A percentile compares a stretch with the other conserved stretches of the same genome.
Evolutionary conservation across 2,329 filamentous ascomycete genomes (phyloP).

Genomic region (Fusarium sororula): DNA sequence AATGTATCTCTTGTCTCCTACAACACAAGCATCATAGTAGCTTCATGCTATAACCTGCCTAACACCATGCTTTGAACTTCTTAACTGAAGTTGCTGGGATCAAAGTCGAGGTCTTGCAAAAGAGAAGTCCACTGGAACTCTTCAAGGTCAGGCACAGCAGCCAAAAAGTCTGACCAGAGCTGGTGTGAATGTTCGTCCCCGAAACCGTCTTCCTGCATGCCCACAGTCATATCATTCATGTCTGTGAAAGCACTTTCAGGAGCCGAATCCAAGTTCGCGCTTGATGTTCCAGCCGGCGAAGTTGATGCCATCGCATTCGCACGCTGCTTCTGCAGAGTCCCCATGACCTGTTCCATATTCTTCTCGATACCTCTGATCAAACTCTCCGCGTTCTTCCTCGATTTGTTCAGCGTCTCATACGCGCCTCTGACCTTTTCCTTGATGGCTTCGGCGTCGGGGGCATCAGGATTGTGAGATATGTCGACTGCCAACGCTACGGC

Average conservation of each 20-base stretch:
- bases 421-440: background rate
- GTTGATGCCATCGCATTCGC: too few relatives aligned
- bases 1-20: background rate
- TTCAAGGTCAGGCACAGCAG: background rate
- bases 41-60: too few relatives aligned
- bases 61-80: background rate
- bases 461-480: background rate
- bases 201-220: background rate
- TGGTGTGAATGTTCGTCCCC: background rate
- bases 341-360: background rate
- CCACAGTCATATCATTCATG: background rate
- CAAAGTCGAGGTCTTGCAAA: background rate
- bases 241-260: background rate
- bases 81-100: background rate
- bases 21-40: background rate
- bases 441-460: background rate
- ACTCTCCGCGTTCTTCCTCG: background rate
- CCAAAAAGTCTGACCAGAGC: slow-evolving; percentile 6
- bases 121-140: slow-evolving; percentile 5
- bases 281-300: background rate
- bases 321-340: background rate
- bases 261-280: background rate
- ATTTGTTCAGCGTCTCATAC: background rate
- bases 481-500: background rate
- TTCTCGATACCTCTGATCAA: background rate